Conservation (phyloP, 495 filamentous ascomycete species). For the Penicillium cinerascens region DNA sequence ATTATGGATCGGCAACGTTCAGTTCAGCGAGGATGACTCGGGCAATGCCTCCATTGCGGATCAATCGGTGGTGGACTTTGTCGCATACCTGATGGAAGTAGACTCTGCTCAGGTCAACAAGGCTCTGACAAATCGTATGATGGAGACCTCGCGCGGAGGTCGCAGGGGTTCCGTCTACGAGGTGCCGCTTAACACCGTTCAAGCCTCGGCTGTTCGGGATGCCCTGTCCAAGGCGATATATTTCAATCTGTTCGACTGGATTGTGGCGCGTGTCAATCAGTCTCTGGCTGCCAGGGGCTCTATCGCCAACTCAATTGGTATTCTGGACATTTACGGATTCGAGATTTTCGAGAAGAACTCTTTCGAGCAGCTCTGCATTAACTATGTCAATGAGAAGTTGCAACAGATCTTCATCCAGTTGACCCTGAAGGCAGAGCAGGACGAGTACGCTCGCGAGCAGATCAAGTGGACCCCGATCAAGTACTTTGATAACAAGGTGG, state of each 20-base stretch:
- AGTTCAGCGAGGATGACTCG: slow-evolving; percentile 80
- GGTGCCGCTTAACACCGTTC: slow-evolving; percentile 83
- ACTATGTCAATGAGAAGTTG: slow-evolving; percentile 99
- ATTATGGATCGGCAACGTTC: slow-evolving; percentile 91
- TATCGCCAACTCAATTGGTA: slow-evolving; percentile 83
- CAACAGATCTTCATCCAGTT: slow-evolving; percentile 99
- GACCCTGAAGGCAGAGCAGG: slow-evolving; percentile 94
- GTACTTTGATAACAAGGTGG: slow-evolving; percentile 99
- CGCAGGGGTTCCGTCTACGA: slow-evolving; percentile 80
- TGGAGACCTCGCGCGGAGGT: slow-evolving; percentile 86
- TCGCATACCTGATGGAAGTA: slow-evolving; percentile 91
- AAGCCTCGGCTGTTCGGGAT: slow-evolving; percentile 91
- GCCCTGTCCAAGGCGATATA: slow-evolving; percentile 94
- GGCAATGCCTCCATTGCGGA: slow-evolving; percentile 85
- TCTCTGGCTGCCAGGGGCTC: slow-evolving; percentile 78
- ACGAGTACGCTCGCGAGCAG: slow-evolving; percentile 94
- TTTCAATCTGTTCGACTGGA: slow-evolving; percentile 98
- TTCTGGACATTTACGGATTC: slow-evolving; percentile 99
- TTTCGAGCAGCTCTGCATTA: slow-evolving; percentile 99
- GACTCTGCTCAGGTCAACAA: slow-evolving; percentile 75
- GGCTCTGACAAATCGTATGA: slow-evolving; percentile 81
- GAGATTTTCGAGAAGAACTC: slow-evolving; percentile 99
- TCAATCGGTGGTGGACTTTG: slow-evolving; percentile 86
- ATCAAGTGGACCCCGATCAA: slow-evolving; percentile 99
- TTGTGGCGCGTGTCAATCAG: slow-evolving; percentile 86